Evolutionary conservation across 208 protist genomes (phyloP).

Genomic region (Leishmania major): DNA sequence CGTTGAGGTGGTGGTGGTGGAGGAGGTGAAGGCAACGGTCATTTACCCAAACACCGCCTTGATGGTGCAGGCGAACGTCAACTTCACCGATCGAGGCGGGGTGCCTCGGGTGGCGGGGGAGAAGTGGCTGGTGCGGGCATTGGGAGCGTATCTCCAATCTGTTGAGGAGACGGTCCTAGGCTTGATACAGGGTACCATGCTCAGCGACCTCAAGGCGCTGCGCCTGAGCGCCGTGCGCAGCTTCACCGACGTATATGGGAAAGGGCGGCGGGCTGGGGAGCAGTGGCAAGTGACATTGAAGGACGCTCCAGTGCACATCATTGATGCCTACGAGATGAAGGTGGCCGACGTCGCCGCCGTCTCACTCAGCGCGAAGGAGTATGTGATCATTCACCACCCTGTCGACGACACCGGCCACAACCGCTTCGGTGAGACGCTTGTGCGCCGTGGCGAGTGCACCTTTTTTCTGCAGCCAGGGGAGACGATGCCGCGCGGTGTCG

Average conservation of each 20-base stretch:
- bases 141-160: conserved; percentile 88
- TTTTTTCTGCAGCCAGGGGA: conserved; percentile 98
- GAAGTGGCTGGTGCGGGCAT: conserved; percentile 83
- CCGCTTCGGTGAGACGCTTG: conserved; percentile 83
- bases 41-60: conserved; percentile 90
- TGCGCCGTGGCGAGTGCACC: conserved; percentile 85
- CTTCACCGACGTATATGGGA: conserved; percentile 90
- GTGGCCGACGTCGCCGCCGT: conserved; percentile 74
- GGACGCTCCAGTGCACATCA: conserved; percentile 86
- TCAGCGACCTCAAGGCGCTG: conserved; percentile 79
- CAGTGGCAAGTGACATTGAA: conserved; percentile 88
- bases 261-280: conserved; percentile 74
- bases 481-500: conserved; percentile 77
- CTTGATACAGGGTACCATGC: conserved; percentile 68
- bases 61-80: conserved; percentile 66
- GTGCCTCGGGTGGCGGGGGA: conserved; percentile 76
- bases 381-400: conserved; percentile 93
- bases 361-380: conserved; percentile 88
- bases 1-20: conserved; percentile 83
- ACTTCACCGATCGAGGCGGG: conserved; percentile 82
- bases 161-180: conserved; percentile 87
- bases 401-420: conserved; percentile 63
- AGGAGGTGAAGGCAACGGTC: conserved; percentile 62
- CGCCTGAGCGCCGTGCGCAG: conserved; percentile 74
- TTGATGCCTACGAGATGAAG: conserved; percentile 85